These are phyloP conservation scores for Cyclaneusma minus DNA, from an alignment of 2,329 filamentous ascomycete species.

Conservation along the genomic window DNA sequence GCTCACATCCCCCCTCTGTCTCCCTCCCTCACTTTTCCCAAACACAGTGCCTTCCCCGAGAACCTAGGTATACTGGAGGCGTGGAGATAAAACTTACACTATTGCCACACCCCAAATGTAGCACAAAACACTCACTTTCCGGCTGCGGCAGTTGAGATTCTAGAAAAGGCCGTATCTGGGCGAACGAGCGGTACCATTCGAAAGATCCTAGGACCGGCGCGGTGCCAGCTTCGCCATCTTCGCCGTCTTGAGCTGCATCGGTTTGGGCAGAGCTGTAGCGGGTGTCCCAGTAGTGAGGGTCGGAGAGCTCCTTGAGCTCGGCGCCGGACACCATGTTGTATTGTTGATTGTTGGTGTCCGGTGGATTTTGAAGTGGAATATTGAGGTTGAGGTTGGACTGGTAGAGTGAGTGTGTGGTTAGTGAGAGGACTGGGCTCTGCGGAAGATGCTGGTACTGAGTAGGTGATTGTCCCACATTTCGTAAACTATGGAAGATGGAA, in stretches of 20 bases:
- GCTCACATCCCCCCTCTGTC: neutral
- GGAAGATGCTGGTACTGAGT: no score
- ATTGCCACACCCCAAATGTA: constrained; percentile 42
- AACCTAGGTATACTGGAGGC: neutral
- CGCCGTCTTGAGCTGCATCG: constrained; percentile 22
- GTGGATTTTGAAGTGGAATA: no score
- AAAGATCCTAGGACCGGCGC: constrained; percentile 5
- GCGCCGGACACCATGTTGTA: no score
- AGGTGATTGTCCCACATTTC: no score
- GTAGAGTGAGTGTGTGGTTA: no score
- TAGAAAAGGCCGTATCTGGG: constrained; percentile 31
- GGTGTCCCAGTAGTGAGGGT: constrained; percentile 33
- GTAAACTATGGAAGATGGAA: no score
- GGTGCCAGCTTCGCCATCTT: constrained; percentile 1
- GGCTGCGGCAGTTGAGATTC: constrained; percentile 23
- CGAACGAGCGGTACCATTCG: constrained; percentile 38
- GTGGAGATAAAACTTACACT: constrained; percentile 26
- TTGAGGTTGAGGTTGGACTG: no score
- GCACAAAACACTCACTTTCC: constrained; percentile 23
- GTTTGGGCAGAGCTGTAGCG: constrained; percentile 25
- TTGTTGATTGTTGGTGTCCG: no score
- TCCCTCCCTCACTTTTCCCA: neutral
- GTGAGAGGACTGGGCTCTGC: no score
- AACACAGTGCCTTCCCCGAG: neutral
- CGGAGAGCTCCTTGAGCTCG: no score